Evolutionary conservation across 257 asterid genomes (phyloP).

Genomic region (Phtheirospermum japonicum): DNA sequence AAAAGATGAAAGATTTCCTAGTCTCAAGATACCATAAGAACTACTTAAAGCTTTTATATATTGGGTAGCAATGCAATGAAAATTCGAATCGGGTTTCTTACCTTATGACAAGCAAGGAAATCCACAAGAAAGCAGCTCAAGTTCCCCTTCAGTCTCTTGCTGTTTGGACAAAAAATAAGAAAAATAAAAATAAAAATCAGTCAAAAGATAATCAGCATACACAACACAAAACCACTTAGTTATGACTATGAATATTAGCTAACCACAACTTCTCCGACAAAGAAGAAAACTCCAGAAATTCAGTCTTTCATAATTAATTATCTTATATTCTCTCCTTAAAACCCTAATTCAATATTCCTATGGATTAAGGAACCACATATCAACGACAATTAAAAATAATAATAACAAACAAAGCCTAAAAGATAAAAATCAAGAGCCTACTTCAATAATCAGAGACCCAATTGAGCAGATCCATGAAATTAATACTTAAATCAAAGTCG

Average conservation of each 20-base stretch:
- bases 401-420: not conserved
- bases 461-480: not conserved
- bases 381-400: conserved; percentile 11
- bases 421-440: conserved; percentile 3
- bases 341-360: conserved; percentile 9
- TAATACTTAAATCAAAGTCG: not conserved
- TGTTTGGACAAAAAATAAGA: conserved; percentile 26
- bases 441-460: not conserved
- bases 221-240: not conserved
- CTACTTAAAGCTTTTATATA: not conserved
- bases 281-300: conserved; percentile 4
- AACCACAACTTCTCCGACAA: not conserved
- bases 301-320: not conserved
- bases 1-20: too few species aligned
- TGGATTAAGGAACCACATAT: not conserved
- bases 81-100: conserved; percentile 53
- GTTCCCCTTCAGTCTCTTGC: conserved; percentile 26
- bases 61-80: conserved; percentile 3
- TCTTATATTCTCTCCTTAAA: not conserved
- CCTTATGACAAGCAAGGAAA: conserved; percentile 53
- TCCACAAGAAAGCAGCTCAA: too few species aligned
- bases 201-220: not conserved
- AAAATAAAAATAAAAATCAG: conserved; percentile 17
- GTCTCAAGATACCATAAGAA: not conserved
- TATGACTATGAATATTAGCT: not conserved